These are phyloP conservation scores for Trichosporon sp. DNA, from an alignment of 1,284 basidiomycete species.

Conservation along the genomic window DNA sequence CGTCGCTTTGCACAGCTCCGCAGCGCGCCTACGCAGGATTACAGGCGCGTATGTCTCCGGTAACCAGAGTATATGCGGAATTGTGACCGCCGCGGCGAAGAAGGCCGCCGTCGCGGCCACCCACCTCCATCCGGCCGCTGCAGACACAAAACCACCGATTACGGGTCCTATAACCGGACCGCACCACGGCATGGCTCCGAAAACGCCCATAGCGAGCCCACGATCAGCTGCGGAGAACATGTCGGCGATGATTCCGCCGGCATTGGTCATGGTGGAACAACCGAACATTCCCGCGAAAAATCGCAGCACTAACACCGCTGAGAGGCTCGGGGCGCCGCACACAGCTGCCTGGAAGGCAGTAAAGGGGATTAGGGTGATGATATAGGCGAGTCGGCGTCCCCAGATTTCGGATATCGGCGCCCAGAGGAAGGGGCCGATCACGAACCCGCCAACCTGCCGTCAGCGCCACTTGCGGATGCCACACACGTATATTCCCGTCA, in stretches of 20 bases:
- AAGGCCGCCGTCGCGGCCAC: constrained; percentile 64
- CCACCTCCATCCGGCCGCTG: constrained; percentile 47
- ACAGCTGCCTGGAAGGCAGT: constrained; percentile 50
- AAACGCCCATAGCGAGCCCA: constrained; percentile 54
- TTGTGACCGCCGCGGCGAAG: constrained; percentile 37
- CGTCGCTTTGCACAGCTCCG: constrained; percentile 31
- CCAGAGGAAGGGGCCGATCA: constrained; percentile 28
- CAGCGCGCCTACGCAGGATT: constrained; percentile 41
- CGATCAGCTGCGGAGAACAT: constrained; percentile 47
- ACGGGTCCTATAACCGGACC: constrained; percentile 34
- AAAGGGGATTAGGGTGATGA: constrained; percentile 47
- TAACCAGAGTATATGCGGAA: constrained; percentile 31
- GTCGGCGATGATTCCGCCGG: constrained; percentile 50
- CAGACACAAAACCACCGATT: constrained; percentile 14
- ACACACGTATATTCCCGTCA: constrained; percentile 17
- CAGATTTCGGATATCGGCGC: constrained; percentile 36
- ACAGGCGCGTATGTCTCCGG: constrained; percentile 50
- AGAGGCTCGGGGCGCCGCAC: constrained; percentile 46
- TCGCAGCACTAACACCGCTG: constrained; percentile 49
- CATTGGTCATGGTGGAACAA: constrained; percentile 50
- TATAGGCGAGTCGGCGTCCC: constrained; percentile 43
- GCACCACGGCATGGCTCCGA: constrained; percentile 50
- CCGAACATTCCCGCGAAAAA: constrained; percentile 51
- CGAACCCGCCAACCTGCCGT: constrained; percentile 14
- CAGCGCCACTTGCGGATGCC: background rate